Evolutionary conservation across 73 alveolate species (phyloP), one percentile per base, ranked within the genome.

Genomic region (Paramecium primaurelia): DNA sequence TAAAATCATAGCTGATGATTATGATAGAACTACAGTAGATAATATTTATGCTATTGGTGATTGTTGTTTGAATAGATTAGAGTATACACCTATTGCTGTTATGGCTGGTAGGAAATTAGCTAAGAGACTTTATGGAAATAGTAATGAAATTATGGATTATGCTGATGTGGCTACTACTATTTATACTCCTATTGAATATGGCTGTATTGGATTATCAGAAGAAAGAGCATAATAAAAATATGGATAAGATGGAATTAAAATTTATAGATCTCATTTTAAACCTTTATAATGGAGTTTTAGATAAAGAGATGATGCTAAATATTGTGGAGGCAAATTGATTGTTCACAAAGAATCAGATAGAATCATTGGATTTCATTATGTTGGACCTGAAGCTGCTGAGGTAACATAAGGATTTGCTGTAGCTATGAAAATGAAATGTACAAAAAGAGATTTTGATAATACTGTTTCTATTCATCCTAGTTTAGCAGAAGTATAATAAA

Each of bases 381-480:
- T 98, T 28, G 97, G 99, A 7, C 99, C 99, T 38, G 95, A 98
- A 77, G 99, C 99, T 8, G 99, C 99, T 34, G 99, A 99, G 86
- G 98, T 98, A 44, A 98, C 99, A 18, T 99, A 98, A 96, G 99
- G 99, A 73, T 93, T 97, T 73, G 98, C 98, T 1, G 97, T 97
- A 18, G 99, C 99, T 42, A 96, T 98, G 98, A 96, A 97, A 93
- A 90, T 97, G 59, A 99, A 99, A 12, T 97, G 96, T 49, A 98
- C 99, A 20, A 98, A 98, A 92, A 98, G 87, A 8, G 94, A 92
- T 77, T 93, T 97, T 59, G 99, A 98, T 90, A 75, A 86, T 36
- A 94, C 98, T 92, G 97, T 98, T 9, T 99, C 99, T 64, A 98
- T 98, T 58, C 99, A 98, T 95, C 99, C 99, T 54, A 97, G 99